Percentiles rank a stretch among this genome's conserved stretches.
These are phyloP conservation scores for Vachellia pachyceras DNA, from an alignment of 306 rosid genomes.

Conservation along the genomic window DNA sequence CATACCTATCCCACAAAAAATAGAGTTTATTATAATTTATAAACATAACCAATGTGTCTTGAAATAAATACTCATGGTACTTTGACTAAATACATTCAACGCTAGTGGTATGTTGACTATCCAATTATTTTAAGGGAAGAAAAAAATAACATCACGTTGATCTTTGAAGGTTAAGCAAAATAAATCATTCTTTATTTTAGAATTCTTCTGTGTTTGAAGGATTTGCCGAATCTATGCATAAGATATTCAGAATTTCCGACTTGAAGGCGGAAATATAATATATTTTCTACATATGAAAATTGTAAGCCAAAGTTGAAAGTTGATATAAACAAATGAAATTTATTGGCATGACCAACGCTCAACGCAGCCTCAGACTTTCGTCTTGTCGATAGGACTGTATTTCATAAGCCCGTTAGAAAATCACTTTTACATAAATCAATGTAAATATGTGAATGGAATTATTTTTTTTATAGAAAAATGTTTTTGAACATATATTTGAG, in stretches of 20 bases:
- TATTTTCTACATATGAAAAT: not conserved
- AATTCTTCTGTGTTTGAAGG: not conserved
- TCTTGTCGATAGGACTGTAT: not conserved
- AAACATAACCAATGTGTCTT: not conserved
- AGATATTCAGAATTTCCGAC: not conserved
- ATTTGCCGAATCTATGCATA: not conserved
- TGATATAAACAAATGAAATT: not conserved
- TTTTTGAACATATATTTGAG: too few species aligned
- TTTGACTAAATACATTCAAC: constrained; percentile 1
- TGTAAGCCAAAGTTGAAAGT: not conserved
- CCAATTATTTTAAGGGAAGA: not conserved
- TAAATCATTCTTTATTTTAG: not conserved
- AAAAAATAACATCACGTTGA: not conserved
- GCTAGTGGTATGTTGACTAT: not conserved
- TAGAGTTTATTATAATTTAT: not conserved
- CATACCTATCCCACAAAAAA: not conserved
- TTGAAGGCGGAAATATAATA: not conserved
- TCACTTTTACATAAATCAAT: too few species aligned
- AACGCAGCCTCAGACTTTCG: not conserved
- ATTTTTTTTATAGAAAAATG: too few species aligned
- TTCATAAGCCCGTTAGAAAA: too few species aligned
- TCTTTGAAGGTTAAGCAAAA: not conserved
- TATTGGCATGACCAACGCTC: not conserved
- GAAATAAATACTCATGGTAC: not conserved
- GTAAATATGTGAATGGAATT: too few species aligned